Evolutionary conservation across 2,329 filamentous ascomycete species (phyloP), one percentile per base, ranked within the genome.

Genomic region (Ophiostoma triangulosporum): DNA sequence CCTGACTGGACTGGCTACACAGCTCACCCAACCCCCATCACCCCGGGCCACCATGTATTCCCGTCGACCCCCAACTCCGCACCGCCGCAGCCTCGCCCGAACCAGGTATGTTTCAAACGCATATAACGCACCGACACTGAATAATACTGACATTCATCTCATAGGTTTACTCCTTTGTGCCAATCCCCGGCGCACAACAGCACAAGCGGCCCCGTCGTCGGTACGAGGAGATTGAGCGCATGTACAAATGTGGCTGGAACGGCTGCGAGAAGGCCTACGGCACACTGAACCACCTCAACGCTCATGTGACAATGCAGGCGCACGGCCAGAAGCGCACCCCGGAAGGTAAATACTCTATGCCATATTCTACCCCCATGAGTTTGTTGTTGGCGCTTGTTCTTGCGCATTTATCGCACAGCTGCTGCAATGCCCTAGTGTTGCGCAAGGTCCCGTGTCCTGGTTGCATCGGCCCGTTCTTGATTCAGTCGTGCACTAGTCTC

Each of bases 171-270:
- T 96, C 90, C 0, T 97, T 98, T 64, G 93, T 97, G 31, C 91
- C 93, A 0, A 97, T 97, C 63, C 93, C 93, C 2, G 93, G 93
- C 59, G 88, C 91, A 12, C 90, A 96, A 66, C 93, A 98, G 67
- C 91, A 97, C 68, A 98, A 98, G 74, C 82, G 93, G 55, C 93
- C 93, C 12, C 81, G 93, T 59, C 78, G 93, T 63, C 81, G 93
- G 52, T 98, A 96, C 63, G 93, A 98, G 69, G 93, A 98, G 67
- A 98, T 98, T 62, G 93, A 98, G 73, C 84, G 93, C 65, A 97
- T 98, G 93, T 97, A 98, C 75, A 97, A 97, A 70, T 98, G 93
- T 65, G 93, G 91, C 26, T 97, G 89, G 88, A 91, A 96, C 60
- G 90, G 90, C 8, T 98, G 93, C 65, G 93, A 98, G 70, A 98